Percentiles rank a stretch among this genome's conserved stretches.
Conservation (phyloP, 2,329 filamentous ascomycete species). For the Exophiala dermatitidis region DNA sequence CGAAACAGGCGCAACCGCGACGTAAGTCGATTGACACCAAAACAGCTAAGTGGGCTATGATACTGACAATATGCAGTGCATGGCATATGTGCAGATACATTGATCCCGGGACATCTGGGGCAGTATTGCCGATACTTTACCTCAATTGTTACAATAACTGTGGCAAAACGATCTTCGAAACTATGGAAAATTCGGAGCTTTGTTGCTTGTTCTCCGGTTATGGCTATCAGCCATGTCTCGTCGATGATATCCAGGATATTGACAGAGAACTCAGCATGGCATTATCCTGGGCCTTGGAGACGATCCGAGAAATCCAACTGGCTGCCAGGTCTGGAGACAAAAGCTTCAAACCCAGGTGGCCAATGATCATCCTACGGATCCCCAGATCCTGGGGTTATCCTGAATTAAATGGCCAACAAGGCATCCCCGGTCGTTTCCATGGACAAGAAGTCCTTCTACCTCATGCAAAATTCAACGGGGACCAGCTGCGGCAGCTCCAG, state of each 20-base stretch:
- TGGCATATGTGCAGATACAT: constrained; percentile 63
- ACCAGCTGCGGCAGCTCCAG: constrained; percentile 50
- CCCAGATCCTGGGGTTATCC: constrained; percentile 62
- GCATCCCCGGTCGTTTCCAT: constrained; percentile 58
- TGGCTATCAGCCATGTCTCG: constrained; percentile 56
- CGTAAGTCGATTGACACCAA: constrained; percentile 36
- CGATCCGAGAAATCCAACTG: constrained; percentile 57
- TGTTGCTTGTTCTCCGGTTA: constrained; percentile 56
- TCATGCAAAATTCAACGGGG: constrained; percentile 48
- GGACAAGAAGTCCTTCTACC: constrained; percentile 60
- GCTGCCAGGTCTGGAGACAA: constrained; percentile 54
- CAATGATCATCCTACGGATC: constrained; percentile 56
- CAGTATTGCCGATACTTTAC: constrained; percentile 60
- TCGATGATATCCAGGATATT: constrained; percentile 55
- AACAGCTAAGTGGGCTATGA: neutral
- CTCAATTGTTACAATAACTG: constrained; percentile 65
- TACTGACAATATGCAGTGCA: constrained; percentile 40
- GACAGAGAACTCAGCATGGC: constrained; percentile 52
- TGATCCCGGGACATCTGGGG: constrained; percentile 58
- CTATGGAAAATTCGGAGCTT: constrained; percentile 61
- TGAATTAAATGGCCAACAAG: constrained; percentile 50
- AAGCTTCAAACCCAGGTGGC: constrained; percentile 59
- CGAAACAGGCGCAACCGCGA: constrained; percentile 56
- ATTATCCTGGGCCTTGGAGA: constrained; percentile 53
- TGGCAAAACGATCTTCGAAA: constrained; percentile 60